Evolutionary conservation across 305 asterid species (phyloP).

Genomic region (Solanum hybrid): DNA sequence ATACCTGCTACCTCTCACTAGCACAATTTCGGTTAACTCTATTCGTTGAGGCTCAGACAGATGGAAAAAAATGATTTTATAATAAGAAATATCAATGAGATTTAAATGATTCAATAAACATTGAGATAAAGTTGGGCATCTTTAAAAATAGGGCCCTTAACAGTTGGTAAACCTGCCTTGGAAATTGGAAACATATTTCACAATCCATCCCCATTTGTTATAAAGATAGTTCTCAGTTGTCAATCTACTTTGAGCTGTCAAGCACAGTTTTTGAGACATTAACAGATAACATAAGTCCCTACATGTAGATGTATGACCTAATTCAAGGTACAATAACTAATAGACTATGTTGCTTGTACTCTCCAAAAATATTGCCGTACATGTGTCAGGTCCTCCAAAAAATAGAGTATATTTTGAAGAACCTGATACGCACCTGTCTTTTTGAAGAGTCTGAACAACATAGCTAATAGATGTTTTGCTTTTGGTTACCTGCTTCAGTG

Average conservation of each 20-base stretch:
- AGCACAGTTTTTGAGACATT: constrained; percentile 4
- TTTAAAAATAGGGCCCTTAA: background rate
- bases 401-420: background rate
- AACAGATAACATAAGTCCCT: background rate
- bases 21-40: too few species aligned
- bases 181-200: background rate
- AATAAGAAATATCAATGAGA: background rate
- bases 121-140: background rate
- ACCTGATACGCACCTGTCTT: background rate
- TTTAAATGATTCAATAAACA: background rate
- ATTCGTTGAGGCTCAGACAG: background rate
- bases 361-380: background rate
- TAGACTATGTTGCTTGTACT: background rate
- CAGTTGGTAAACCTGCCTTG: background rate
- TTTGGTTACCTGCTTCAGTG: background rate
- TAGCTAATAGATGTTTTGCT: background rate
- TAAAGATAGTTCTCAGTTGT: background rate
- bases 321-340: background rate
- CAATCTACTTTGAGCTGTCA: constrained; percentile 8
- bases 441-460: background rate
- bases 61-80: background rate
- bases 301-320: background rate
- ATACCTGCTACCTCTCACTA: background rate
- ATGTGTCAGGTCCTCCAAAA: background rate
- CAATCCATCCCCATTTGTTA: background rate